Evolutionary conservation across 768 basidiomycete genomes (phyloP).

Genomic region (Russula dissimulans): DNA sequence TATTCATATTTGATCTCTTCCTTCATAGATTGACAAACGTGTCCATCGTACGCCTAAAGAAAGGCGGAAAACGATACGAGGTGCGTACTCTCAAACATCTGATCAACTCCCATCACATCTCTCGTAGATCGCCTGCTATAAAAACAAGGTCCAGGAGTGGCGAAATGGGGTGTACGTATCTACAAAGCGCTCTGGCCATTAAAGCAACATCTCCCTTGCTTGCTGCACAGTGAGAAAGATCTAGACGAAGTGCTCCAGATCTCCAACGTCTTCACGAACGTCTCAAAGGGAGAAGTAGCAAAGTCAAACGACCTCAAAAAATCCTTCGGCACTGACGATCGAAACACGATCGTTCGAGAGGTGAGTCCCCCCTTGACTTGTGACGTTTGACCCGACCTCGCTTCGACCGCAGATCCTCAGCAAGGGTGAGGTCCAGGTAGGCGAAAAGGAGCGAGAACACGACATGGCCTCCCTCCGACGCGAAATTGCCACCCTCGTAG

Average conservation of each 20-base stretch:
- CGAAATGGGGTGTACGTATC: slow-evolving; percentile 73
- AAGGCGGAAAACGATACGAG: slow-evolving; percentile 96
- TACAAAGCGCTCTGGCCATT: not conserved
- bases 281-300: slow-evolving; percentile 92
- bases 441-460: slow-evolving; percentile 90
- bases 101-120: not conserved
- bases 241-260: slow-evolving; percentile 96
- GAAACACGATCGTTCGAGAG: slow-evolving; percentile 71
- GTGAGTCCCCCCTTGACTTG: slow-evolving; percentile 30
- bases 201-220: not conserved
- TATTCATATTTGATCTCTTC: not conserved
- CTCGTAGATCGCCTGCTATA: slow-evolving; percentile 91
- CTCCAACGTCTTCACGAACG: slow-evolving; percentile 90
- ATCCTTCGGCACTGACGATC: slow-evolving; percentile 72
- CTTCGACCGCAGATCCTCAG: slow-evolving; percentile 60
- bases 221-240: slow-evolving; percentile 63
- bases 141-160: slow-evolving; percentile 98
- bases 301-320: slow-evolving; percentile 86
- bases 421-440: slow-evolving; percentile 95
- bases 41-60: slow-evolving; percentile 90
- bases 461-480: slow-evolving; percentile 71
- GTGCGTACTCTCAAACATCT: slow-evolving; percentile 33
- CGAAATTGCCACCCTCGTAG: slow-evolving; percentile 90
- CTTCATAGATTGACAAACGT: slow-evolving; percentile 84
- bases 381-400: no score